phyloP scores from a whole-genome alignment of 2,329 filamentous ascomycete species.

The Diaporthe helianthi region DNA sequence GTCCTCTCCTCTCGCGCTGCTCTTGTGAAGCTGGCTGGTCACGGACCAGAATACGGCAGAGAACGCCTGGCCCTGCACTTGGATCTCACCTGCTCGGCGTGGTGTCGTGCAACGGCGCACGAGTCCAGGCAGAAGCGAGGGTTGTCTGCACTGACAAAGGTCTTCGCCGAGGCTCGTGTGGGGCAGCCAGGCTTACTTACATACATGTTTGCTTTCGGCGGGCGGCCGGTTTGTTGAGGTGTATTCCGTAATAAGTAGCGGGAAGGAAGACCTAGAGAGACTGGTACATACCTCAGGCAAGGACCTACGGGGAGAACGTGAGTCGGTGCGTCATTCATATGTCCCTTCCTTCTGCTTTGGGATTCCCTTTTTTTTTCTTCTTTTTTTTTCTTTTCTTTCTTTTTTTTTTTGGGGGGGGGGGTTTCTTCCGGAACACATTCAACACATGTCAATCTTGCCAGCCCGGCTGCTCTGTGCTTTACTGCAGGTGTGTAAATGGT shows the following conservation, averaged over 20 bases:
- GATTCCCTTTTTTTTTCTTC: neutral
- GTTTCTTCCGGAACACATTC: neutral
- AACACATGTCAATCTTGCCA: neutral
- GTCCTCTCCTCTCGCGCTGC: neutral
- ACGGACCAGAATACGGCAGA: neutral
- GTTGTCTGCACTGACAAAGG: neutral
- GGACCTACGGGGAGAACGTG: neutral
- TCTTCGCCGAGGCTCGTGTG: neutral
- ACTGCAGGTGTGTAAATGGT: no score
- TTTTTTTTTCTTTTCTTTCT: neutral
- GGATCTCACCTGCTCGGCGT: constrained; percentile 23
- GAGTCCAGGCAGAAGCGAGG: constrained; percentile 21
- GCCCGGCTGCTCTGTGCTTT: neutral
- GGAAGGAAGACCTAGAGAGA: no score
- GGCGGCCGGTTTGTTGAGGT: no score
- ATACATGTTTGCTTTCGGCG: neutral
- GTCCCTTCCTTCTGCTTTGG: neutral
- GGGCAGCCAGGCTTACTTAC: neutral
- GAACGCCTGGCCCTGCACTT: neutral
- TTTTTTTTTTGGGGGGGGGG: neutral
- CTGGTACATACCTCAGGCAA: neutral
- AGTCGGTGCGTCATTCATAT: neutral
- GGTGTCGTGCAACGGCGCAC: constrained; percentile 13
- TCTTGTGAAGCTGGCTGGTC: neutral
- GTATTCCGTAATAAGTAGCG: no score